Conservation (phyloP, 495 filamentous ascomycete genomes). For the Aspergillus steynii region DNA sequence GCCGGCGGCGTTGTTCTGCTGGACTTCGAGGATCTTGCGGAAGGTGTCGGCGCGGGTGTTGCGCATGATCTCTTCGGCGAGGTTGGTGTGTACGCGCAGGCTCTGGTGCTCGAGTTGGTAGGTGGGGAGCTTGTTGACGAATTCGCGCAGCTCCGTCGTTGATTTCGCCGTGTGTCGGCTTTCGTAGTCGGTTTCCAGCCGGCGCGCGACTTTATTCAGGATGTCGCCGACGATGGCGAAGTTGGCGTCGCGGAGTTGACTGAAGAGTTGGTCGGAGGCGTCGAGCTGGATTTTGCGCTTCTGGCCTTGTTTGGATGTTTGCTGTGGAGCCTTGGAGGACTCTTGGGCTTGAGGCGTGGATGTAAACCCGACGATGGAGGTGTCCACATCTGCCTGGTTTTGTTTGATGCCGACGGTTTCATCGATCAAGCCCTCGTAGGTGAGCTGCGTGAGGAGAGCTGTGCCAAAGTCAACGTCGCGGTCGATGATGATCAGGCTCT, state of each 20-base stretch:
- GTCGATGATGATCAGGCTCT: conserved; percentile 92
- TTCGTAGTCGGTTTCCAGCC: conserved; percentile 86
- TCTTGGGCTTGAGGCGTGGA: conserved; percentile 54
- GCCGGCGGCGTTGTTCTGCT: conserved; percentile 93
- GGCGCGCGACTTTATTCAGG: conserved; percentile 86
- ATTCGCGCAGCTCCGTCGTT: conserved; percentile 85
- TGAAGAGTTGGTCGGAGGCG: conserved; percentile 85
- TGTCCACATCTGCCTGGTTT: conserved; percentile 92
- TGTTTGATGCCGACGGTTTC: conserved; percentile 86
- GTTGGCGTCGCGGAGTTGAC: conserved; percentile 86
- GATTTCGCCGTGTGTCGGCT: conserved; percentile 86
- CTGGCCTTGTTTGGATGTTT: conserved; percentile 58
- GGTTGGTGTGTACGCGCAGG: conserved; percentile 83
- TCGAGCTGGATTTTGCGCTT: conserved; percentile 92
- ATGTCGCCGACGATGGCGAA: conserved; percentile 90
- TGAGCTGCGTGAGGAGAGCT: conserved; percentile 88
- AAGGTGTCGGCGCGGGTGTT: conserved; percentile 86
- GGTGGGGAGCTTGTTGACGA: conserved; percentile 85
- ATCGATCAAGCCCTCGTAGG: conserved; percentile 95
- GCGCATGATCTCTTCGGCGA: conserved; percentile 94
- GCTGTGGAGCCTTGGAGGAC: conserved; percentile 54
- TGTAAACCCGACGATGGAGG: conserved; percentile 79
- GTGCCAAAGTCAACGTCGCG: conserved; percentile 93
- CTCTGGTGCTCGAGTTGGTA: conserved; percentile 94
- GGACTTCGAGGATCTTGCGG: conserved; percentile 83